A percentile compares a stretch with the other conserved stretches of the same genome.
phyloP scores from a whole-genome alignment of 306 rosid species.

The Rosa rugosa region DNA sequence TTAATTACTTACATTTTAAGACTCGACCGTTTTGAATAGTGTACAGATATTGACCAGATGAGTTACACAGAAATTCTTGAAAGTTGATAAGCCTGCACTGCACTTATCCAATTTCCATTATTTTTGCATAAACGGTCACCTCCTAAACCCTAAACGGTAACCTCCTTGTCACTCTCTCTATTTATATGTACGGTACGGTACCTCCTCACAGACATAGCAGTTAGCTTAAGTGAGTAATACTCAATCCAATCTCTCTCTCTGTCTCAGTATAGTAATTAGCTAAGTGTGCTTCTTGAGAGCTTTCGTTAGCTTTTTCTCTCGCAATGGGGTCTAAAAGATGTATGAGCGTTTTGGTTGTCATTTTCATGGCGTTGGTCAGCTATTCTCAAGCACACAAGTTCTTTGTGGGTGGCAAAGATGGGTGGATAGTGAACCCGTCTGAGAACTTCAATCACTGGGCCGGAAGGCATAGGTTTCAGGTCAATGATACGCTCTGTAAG shows the following conservation, averaged over 20 bases:
- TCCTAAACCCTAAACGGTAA: neutral
- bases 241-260: neutral
- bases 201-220: neutral
- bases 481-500: conserved; percentile 64
- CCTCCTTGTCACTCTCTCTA: neutral
- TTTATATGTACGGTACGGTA: neutral
- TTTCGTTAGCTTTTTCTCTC: neutral
- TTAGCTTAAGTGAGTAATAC: neutral
- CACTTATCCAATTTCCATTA: no score
- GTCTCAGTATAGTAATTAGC: neutral
- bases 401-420: conserved; percentile 63
- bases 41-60: no score
- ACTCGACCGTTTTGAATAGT: no score
- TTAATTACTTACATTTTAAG: no score
- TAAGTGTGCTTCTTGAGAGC: neutral
- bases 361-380: conserved; percentile 15
- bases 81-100: no score
- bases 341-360: neutral
- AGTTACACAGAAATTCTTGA: no score
- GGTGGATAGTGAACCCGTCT: conserved; percentile 71
- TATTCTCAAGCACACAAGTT: conserved; percentile 42
- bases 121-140: no score
- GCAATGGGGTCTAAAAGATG: neutral
- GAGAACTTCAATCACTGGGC: conserved; percentile 66
- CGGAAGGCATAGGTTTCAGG: conserved; percentile 50